Conservation (phyloP, 495 filamentous ascomycete species). For the Aspergillus bertholletiae region DNA sequence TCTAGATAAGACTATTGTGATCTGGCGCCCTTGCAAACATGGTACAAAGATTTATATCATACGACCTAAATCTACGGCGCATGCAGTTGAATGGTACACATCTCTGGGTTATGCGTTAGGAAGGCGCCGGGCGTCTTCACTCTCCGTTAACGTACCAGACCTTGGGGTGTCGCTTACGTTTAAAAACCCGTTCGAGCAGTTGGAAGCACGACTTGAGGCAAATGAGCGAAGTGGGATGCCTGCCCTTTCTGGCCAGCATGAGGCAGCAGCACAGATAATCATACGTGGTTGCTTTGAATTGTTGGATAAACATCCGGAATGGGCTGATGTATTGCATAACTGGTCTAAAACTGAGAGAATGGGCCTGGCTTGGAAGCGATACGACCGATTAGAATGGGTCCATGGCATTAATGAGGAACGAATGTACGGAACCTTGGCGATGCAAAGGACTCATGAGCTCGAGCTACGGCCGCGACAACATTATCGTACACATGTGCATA, state of each 20-base stretch:
- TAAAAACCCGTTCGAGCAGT: slow-evolving; percentile 57
- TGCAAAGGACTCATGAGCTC: slow-evolving; percentile 71
- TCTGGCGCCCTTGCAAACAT: slow-evolving; percentile 56
- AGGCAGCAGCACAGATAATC: slow-evolving; percentile 52
- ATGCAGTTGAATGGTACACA: slow-evolving; percentile 72
- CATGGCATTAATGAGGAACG: slow-evolving; percentile 65
- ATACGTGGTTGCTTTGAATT: slow-evolving; percentile 57
- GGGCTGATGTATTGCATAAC: slow-evolving; percentile 56
- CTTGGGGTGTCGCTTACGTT: slow-evolving; percentile 61
- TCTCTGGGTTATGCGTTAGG: slow-evolving; percentile 63
- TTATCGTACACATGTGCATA: slow-evolving; percentile 55
- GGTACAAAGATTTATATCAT: slow-evolving; percentile 67
- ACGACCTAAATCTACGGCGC: slow-evolving; percentile 60
- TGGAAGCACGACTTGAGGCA: slow-evolving; percentile 41
- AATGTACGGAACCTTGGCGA: slow-evolving; percentile 73
- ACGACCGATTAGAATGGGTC: slow-evolving; percentile 74
- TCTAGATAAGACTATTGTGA: slow-evolving; percentile 67
- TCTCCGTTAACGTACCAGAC: slow-evolving; percentile 68
- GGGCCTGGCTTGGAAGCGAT: slow-evolving; percentile 73
- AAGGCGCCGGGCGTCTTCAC: slow-evolving; percentile 50
- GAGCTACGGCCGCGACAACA: slow-evolving; percentile 69
- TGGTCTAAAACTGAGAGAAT: slow-evolving; percentile 63
- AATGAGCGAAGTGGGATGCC: slow-evolving; percentile 43
- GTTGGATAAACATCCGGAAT: slow-evolving; percentile 56
- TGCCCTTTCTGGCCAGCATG: slow-evolving; percentile 47